These are phyloP conservation scores for Dioscorea zingiberensis DNA, from an alignment of 106 monocot genomes.

Conservation along the genomic window DNA sequence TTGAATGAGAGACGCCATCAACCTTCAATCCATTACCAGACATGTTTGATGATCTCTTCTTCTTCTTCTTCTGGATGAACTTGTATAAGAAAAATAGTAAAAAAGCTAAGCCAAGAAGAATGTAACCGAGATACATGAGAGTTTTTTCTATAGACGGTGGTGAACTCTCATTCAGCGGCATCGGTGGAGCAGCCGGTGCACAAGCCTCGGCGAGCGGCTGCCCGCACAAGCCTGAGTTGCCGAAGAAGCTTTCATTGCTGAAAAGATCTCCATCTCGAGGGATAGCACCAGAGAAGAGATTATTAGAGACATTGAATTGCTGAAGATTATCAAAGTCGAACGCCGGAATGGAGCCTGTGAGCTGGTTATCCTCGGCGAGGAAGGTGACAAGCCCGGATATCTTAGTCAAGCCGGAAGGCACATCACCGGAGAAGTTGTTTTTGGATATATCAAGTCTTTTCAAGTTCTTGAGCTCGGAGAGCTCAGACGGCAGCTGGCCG, in stretches of 20 bases:
- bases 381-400: conserved; percentile 26
- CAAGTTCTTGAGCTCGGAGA: conserved; percentile 20
- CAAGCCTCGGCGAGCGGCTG: conserved; percentile 10
- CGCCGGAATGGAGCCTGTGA: neutral
- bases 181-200: neutral
- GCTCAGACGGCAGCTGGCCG: conserved; percentile 24
- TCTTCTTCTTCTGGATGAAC: neutral
- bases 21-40: neutral
- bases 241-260: neutral
- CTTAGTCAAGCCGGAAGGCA: conserved; percentile 12
- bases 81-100: conserved; percentile 14
- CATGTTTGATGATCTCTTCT: neutral
- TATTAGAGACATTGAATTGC: neutral
- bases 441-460: conserved; percentile 26
- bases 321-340: neutral
- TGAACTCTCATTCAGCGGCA: neutral
- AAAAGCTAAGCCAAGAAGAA: conserved; percentile 18
- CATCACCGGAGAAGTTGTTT: conserved; percentile 38
- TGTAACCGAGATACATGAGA: conserved; percentile 26
- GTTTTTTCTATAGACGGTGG: neutral
- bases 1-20: neutral
- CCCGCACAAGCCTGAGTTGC: conserved; percentile 37
- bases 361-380: conserved; percentile 1
- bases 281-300: neutral
- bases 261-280: conserved; percentile 18